These are phyloP conservation scores for Zasmidium citrigriseum DNA, from an alignment of 2,329 filamentous ascomycete genomes.

Conservation along the genomic window DNA sequence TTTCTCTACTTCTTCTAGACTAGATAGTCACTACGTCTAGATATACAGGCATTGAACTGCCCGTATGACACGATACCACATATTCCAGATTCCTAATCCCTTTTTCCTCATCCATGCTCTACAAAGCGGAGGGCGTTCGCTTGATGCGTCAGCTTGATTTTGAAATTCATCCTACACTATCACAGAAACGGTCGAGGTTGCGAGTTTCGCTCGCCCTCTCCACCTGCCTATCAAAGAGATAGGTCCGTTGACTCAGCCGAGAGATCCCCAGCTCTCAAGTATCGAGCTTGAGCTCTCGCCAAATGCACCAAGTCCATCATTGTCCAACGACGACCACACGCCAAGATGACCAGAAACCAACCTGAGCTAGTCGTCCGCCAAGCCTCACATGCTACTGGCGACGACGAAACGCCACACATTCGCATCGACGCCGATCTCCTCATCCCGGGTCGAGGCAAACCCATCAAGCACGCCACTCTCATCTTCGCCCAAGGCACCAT, in stretches of 20 bases:
- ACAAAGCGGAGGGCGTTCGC: too few species aligned
- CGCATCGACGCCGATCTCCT: conserved; percentile 38
- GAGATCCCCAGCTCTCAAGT: too few species aligned
- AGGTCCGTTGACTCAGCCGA: not conserved
- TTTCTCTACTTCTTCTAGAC: too few species aligned
- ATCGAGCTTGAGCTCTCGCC: not conserved
- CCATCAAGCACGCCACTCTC: conserved; percentile 42
- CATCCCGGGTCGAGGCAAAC: conserved; percentile 50
- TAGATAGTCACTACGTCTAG: too few species aligned
- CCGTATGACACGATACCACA: too few species aligned
- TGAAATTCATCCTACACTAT: too few species aligned
- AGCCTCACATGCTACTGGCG: not conserved
- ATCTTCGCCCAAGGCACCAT: conserved; percentile 41
- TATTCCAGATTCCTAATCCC: too few species aligned
- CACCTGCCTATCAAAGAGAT: not conserved
- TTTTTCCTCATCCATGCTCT: too few species aligned
- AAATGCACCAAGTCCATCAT: not conserved
- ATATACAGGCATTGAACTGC: too few species aligned
- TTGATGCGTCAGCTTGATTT: too few species aligned
- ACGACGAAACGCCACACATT: conserved; percentile 1
- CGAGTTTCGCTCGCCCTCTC: too few species aligned
- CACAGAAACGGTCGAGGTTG: too few species aligned
- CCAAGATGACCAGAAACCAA: not conserved
- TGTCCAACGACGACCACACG: not conserved
- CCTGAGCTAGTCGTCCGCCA: not conserved